Conservation (phyloP, 768 basidiomycete genomes). For the Phylloporus sp. region DNA sequence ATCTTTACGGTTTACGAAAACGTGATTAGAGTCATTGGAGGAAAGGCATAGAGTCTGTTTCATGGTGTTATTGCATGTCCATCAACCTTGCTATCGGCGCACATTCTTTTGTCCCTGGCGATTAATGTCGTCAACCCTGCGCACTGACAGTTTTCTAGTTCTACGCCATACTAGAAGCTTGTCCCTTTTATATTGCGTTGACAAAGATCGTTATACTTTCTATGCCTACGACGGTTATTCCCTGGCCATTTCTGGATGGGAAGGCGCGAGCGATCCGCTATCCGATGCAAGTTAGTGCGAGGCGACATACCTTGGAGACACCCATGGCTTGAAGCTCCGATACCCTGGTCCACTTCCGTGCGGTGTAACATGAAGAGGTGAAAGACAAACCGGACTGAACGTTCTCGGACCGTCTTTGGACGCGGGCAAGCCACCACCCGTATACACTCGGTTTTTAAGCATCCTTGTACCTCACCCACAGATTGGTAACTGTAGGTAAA, state of each 20-base stretch:
- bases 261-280: neutral
- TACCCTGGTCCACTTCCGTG: too few relatives aligned
- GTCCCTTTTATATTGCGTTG: constrained; percentile 7
- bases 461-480: too few relatives aligned
- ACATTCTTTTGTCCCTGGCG: neutral
- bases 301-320: too few relatives aligned
- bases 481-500: too few relatives aligned
- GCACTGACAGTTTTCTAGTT: constrained; percentile 20
- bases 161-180: too few relatives aligned
- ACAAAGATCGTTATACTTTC: constrained; percentile 14
- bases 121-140: constrained; percentile 18
- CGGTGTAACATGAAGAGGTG: too few relatives aligned
- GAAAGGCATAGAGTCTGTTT: constrained; percentile 4
- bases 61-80: neutral
- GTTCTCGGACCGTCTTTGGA: too few relatives aligned
- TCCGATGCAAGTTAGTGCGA: too few relatives aligned
- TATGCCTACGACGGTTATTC: neutral
- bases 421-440: too few relatives aligned
- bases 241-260: neutral
- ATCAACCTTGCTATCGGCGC: neutral
- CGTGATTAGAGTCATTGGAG: constrained; percentile 53
- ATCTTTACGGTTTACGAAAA: constrained; percentile 92
- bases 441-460: too few relatives aligned
- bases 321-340: too few relatives aligned
- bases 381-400: too few relatives aligned